Conservation (phyloP, 345 rosid genomes). For the Salix caprea region DNA sequence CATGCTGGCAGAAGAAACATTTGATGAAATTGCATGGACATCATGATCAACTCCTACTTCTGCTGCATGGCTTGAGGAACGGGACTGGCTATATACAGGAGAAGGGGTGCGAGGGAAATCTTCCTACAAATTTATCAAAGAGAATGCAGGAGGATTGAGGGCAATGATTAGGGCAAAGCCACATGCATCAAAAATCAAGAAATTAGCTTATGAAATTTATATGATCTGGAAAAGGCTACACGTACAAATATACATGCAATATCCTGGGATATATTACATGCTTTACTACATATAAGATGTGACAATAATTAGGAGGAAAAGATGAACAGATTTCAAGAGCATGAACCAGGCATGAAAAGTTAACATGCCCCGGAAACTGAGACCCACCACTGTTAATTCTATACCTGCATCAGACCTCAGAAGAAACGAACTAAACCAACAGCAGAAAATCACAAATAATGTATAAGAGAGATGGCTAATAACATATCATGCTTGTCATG, state of each 20-base stretch:
- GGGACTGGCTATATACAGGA: conserved; percentile 37
- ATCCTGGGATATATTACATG: too few relatives aligned
- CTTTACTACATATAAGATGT: too few relatives aligned
- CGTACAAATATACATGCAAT: not conserved
- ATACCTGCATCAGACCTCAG: too few relatives aligned
- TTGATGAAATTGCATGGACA: conserved; percentile 21
- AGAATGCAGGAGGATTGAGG: not conserved
- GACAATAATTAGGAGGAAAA: too few relatives aligned
- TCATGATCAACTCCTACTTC: conserved; percentile 26
- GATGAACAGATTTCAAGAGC: too few relatives aligned
- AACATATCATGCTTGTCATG: not conserved
- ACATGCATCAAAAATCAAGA: not conserved
- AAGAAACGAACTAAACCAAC: too few relatives aligned
- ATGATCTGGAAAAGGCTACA: not conserved
- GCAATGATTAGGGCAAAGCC: not conserved
- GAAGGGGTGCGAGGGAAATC: conserved; percentile 30
- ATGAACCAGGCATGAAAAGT: too few relatives aligned
- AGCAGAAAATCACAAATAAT: too few relatives aligned
- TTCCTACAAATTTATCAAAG: conserved; percentile 38
- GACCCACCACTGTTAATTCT: too few relatives aligned
- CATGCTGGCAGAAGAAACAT: conserved; percentile 16
- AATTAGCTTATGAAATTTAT: not conserved
- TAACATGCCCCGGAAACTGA: too few relatives aligned
- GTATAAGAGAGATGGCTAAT: too few relatives aligned
- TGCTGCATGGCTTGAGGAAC: conserved; percentile 34